Base-by-base conservation (phyloP, 441 rosid genomes). In the Aleurites moluccanus region DNA sequence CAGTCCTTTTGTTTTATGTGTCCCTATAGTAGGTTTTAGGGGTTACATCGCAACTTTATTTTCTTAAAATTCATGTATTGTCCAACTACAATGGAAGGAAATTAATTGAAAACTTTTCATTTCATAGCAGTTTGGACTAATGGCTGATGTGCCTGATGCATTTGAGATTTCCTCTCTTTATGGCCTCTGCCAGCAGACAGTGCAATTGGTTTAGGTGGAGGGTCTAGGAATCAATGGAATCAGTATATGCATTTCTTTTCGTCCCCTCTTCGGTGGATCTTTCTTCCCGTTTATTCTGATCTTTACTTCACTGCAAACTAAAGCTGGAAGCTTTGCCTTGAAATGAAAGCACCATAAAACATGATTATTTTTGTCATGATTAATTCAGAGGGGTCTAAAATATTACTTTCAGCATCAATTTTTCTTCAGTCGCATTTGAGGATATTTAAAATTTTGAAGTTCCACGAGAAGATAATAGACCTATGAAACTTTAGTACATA, bases 131-230 rank as follows among this genome's bases (percentile, higher is more conserved):
- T 25, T 69, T 56, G 52, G 73, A 70, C 62, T 10, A 23, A 10
- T 73, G 35, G 16, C 13, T 42, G 63, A 25, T 38, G 23, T 33
- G 42, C 8, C 44, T 53, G 60, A 64, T 64, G 6, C 20, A 64
- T 53, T 42, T 8, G n/a, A 25, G 11, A 21, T 63, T 49, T 62
- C 38, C n/a, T 49, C 16, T 25, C 38, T 0, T 73, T 35, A 18
- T 65, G 30, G 20, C 16, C 9, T 63, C 47, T 50, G n/a, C 10
- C 66, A 66, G 56, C 27, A 75, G 35, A 28, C 9, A 18, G 35
- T 47, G 38, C 47, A 27, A 61, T 60, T 38, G 78, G 40, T 28
- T 38, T 27, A 64, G 62, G 61, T n/a, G 35, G 67, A 63, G 73
- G 64, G 25, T 50, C 78, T 35, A 20, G 38, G 50, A 61, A 49